Conservation (phyloP, 208 protist genomes). For the Trypanosoma platydactyli region DNA sequence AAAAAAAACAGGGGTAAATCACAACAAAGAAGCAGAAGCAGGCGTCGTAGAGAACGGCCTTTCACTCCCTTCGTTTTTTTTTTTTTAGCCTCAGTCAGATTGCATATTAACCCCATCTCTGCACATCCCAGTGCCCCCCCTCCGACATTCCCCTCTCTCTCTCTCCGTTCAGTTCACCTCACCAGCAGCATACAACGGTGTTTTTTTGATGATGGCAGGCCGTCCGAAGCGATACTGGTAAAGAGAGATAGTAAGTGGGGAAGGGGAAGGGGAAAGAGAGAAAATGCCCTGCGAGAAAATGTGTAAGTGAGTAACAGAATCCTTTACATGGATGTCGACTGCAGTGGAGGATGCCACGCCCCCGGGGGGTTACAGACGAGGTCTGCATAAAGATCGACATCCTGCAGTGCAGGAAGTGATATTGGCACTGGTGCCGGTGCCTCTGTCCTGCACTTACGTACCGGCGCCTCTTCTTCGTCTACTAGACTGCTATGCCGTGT, state of each 20-base stretch:
- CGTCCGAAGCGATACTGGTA: background rate
- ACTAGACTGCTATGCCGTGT: background rate
- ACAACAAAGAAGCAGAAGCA: too few relatives aligned
- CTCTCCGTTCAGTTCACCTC: too few relatives aligned
- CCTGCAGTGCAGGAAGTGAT: conserved; percentile 32
- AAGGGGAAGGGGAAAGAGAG: background rate
- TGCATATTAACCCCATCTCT: too few relatives aligned
- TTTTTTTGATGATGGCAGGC: background rate
- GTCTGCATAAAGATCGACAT: conserved; percentile 72
- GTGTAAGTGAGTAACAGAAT: conserved; percentile 8
- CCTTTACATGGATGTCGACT: conserved; percentile 27
- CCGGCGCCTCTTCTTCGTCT: conserved; percentile 23
- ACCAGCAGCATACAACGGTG: too few relatives aligned
- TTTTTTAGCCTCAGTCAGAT: too few relatives aligned
- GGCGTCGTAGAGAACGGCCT: too few relatives aligned
- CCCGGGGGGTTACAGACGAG: conserved; percentile 23
- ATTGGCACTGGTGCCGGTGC: conserved; percentile 30
- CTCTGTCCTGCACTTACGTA: conserved; percentile 36
- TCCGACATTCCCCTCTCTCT: too few relatives aligned
- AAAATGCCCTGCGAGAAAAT: background rate
- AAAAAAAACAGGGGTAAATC: conserved; percentile 5
- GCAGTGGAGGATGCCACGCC: conserved; percentile 14
- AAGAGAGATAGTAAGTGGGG: background rate
- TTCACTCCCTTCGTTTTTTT: too few relatives aligned
- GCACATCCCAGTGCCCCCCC: too few relatives aligned